Base-by-base conservation (phyloP, 2,329 filamentous ascomycete species). In the Coniochaeta prunicola region DNA sequence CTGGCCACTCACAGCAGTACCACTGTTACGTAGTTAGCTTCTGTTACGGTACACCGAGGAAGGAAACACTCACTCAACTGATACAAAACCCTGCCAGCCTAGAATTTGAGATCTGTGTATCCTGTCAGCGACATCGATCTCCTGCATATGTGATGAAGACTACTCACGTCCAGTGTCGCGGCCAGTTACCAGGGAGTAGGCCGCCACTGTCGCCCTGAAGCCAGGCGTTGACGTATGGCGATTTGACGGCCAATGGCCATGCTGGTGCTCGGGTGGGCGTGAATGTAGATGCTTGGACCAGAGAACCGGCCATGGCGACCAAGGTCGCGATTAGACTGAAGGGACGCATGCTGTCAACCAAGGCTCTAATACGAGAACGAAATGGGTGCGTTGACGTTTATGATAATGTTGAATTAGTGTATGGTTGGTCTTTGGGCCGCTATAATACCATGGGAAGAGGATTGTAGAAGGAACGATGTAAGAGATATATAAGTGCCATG, bases 151-250 rank as follows among this genome's bases (percentile, higher is more conserved):
- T 13, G 5, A 33, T 13, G 34, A 10, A 40, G 54, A 48, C 6
- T 50, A 76, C 81, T 71, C 71, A 87, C 87, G 77, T 77, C 84
- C 86, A 91, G 64, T 89, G 89, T 1, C 75, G 77, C 1, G 87
- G 82, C 87, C 87, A 92, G 67, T 84, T 72, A 2, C 88, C 87
- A 0, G 88, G 81, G 31, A 92, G 77, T 60, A 87, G 82, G 1
- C 86, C 87, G 34, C 85, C 85, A 30, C 76, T 81, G 1, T 85
- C 86, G 10, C 80, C 85, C 59, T 81, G 73, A 45, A 88, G 77
- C 87, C 88, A 91, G 15, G 85, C 82, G 68, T 83, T 91, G 17
- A 92, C 73, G 64, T 92, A 93, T 0, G 90, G 90, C 10, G 85
- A 88, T 62, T 84, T 85, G 50, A 92, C 89, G 48, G 88, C 88